A percentile compares a stretch with the other conserved stretches of the same genome.
These are phyloP conservation scores for Phalaenopsis hybrid DNA, from an alignment of 116 monocot species.

Conservation along the genomic window DNA sequence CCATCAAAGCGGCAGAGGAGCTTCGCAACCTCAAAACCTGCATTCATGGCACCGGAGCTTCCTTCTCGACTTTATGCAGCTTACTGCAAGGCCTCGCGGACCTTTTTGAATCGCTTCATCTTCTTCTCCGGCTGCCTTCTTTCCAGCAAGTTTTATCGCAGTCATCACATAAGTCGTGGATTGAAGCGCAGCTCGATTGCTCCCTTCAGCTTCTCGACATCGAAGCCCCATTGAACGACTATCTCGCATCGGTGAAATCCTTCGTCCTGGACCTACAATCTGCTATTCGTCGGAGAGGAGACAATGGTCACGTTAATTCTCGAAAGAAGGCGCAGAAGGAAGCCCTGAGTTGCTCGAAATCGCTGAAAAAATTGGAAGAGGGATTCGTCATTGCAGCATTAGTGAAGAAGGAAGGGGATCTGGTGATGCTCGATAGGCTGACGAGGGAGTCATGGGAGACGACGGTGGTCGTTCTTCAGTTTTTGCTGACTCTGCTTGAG, in stretches of 20 bases:
- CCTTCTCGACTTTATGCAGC: not conserved
- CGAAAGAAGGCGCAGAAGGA: not conserved
- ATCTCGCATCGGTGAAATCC: not conserved
- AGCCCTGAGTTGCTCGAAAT: not conserved
- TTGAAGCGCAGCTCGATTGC: constrained; percentile 1
- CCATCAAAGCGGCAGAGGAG: not conserved
- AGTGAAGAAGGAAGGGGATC: not conserved
- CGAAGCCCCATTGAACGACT: not conserved
- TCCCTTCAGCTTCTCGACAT: not conserved
- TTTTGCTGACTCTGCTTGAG: not conserved
- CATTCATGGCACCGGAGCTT: not conserved
- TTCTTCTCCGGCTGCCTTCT: not conserved
- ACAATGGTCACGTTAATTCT: not conserved
- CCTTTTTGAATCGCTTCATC: not conserved
- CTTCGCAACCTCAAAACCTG: not conserved
- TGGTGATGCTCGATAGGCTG: not conserved
- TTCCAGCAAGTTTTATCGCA: not conserved
- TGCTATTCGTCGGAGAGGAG: constrained; percentile 1
- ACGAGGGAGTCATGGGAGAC: not conserved
- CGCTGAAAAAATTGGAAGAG: not conserved
- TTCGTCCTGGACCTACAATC: not conserved
- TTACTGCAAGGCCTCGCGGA: not conserved
- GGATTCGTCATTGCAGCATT: not conserved
- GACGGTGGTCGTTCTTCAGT: not conserved
- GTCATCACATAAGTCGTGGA: not conserved